phyloP scores from a whole-genome alignment of 306 rosid species.

The Aeschynomene evenia region DNA sequence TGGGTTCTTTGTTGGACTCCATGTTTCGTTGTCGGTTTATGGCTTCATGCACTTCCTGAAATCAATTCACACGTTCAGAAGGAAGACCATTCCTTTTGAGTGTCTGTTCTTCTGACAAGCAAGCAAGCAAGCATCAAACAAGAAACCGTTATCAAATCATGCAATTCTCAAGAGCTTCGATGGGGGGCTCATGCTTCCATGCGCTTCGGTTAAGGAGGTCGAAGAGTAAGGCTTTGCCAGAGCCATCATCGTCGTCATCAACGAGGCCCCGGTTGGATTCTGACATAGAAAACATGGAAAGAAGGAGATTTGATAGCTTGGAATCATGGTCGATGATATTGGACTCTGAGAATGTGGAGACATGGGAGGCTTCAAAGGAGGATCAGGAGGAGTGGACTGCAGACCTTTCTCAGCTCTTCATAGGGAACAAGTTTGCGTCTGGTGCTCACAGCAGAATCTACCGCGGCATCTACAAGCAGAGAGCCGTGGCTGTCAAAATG shows the following conservation, averaged over 20 bases:
- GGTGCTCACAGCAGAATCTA: slow-evolving; percentile 94
- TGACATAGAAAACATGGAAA: slow-evolving; percentile 72
- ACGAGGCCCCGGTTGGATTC: slow-evolving; percentile 51
- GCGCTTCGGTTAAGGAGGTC: slow-evolving; percentile 58
- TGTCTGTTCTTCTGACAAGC: slow-evolving; percentile 39
- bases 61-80: slow-evolving; percentile 73
- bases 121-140: not conserved
- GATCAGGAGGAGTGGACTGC: slow-evolving; percentile 97
- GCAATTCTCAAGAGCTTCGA: slow-evolving; percentile 35
- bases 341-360: slow-evolving; percentile 92
- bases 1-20: slow-evolving; percentile 40
- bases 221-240: slow-evolving; percentile 64
- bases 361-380: slow-evolving; percentile 87
- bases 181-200: slow-evolving; percentile 75
- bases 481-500: slow-evolving; percentile 99
- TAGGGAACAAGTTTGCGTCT: slow-evolving; percentile 92
- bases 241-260: slow-evolving; percentile 50
- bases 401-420: slow-evolving; percentile 90
- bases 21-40: slow-evolving; percentile 81
- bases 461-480: slow-evolving; percentile 95
- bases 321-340: slow-evolving; percentile 99
- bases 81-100: slow-evolving; percentile 59
- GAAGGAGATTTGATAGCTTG: slow-evolving; percentile 88
- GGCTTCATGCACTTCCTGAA: slow-evolving; percentile 82
- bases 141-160: not conserved